Evolutionary conservation across 225 moss, liverwort and hornwort species (phyloP).

Genomic region (Polytrichum formosum): DNA sequence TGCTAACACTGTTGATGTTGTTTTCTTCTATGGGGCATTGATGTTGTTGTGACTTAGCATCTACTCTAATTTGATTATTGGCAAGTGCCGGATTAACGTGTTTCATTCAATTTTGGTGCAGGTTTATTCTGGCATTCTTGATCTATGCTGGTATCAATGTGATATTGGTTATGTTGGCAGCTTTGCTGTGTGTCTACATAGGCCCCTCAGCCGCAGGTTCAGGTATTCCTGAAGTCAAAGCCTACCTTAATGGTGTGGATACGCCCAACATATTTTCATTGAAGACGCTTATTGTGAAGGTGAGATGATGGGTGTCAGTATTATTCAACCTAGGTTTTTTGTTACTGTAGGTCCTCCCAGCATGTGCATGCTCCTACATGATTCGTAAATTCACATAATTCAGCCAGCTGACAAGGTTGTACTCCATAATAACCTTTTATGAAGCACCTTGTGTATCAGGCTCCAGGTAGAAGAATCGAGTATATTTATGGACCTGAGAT

Average conservation of each 20-base stretch:
- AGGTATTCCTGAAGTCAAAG: constrained; percentile 96
- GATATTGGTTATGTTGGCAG: constrained; percentile 50
- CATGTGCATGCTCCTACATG: not conserved
- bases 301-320: constrained; percentile 2
- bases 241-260: constrained; percentile 92
- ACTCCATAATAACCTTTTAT: too few species aligned
- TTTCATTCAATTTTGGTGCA: constrained; percentile 21
- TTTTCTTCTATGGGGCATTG: too few species aligned
- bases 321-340: too few species aligned
- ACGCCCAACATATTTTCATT: constrained; percentile 76
- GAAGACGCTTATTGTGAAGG: constrained; percentile 86
- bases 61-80: too few species aligned
- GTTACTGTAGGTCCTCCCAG: too few species aligned
- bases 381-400: too few species aligned
- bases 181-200: constrained; percentile 77
- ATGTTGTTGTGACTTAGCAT: too few species aligned
- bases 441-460: too few species aligned
- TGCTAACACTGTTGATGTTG: too few species aligned
- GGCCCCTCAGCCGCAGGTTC: constrained; percentile 91
- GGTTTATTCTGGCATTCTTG: constrained; percentile 53
- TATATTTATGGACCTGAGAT: too few species aligned
- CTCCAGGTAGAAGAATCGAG: too few species aligned
- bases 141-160: constrained; percentile 65
- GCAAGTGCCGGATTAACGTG: not conserved
- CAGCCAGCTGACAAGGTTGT: too few species aligned